Base-by-base conservation (phyloP, 768 basidiomycete species). In the Mycena belliarum region DNA sequence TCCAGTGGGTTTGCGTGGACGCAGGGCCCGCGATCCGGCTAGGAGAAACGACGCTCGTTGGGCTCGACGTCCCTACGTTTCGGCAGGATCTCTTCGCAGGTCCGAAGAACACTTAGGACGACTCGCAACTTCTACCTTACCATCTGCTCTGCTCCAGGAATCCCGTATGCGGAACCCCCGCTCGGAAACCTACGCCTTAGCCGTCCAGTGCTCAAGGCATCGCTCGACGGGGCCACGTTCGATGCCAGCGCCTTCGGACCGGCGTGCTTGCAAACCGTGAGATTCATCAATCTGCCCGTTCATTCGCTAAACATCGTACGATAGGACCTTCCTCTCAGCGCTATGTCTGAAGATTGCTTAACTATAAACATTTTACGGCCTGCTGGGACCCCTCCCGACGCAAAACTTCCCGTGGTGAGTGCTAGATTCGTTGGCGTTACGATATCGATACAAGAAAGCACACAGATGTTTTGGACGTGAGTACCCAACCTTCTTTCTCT, bases 101-200 rank as follows among this genome's bases (percentile, higher is more conserved):
- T 78, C 11, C 25, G 16, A 6, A 16, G 16, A 7, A 4, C 16
- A 20, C 6, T 28, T 32, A n/a, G n/a, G n/a, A 10, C 5, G 2
- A n/a, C 4, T 46, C n/a, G 45, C 20, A 49, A 32, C 29, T 32
- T 46, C 20, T 24, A 21, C 18, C 48, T 57, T 40, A 38, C 29
- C 7, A 32, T 32, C 29, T 21, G n/a, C 7, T 43, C 38, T 21
- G 29, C 38, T 28, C 21, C 21, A 76, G 82, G 77, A 10, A 82
- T 86, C 40, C 83, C 82, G 0, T 86, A 73, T 53, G 82, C 81
- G 29, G 76, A 84, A 61, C 79, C 83, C 9, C 83, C 84, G n/a
- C 55, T 84, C 26, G 82, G 81, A 5, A 62, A 72, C 32, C 60
- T 82, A 28, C 76, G 83, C 26, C 73, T 84, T 41, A 71, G 72